phyloP scores from a whole-genome alignment of 371 early-diverging fungal species.

The Lichtheimia ornata region DNA sequence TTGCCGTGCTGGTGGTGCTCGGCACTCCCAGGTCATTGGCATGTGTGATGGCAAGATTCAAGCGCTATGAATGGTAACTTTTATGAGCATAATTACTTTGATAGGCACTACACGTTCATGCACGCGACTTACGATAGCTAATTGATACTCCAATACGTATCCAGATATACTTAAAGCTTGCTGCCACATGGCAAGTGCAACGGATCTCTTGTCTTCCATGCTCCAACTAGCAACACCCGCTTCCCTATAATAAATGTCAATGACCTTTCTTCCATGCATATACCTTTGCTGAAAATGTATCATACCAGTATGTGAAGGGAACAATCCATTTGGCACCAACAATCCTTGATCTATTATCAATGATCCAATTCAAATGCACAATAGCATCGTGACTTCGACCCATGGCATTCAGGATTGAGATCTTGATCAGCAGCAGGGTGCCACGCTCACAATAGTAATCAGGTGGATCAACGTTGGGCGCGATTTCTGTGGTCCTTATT shows the following conservation, averaged over 20 bases:
- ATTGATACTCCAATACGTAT: conserved; percentile 60
- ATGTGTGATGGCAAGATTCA: conserved; percentile 47
- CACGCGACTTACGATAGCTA: conserved; percentile 38
- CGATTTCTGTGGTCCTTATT: conserved; percentile 42
- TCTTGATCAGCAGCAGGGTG: conserved; percentile 40
- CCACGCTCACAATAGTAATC: conserved; percentile 52
- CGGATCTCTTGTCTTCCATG: conserved; percentile 44
- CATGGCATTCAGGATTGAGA: conserved; percentile 34
- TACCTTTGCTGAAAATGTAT: not conserved
- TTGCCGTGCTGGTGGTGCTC: no score
- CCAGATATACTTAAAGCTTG: conserved; percentile 42
- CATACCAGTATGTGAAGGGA: conserved; percentile 64
- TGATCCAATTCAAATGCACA: conserved; percentile 58
- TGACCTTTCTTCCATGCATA: not conserved
- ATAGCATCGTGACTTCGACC: conserved; percentile 38
- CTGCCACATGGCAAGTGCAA: conserved; percentile 48
- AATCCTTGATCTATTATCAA: conserved; percentile 54
- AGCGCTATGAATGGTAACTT: conserved; percentile 24
- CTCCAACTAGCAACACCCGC: conserved; percentile 59
- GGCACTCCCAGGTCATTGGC: conserved; percentile 37
- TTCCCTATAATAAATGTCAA: conserved; percentile 35
- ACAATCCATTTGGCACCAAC: conserved; percentile 56
- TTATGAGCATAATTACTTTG: not conserved
- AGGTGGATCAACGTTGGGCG: conserved; percentile 38
- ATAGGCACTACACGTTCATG: not conserved